Evolutionary conservation across 1,139 yeast species (phyloP), one percentile per base, ranked within the genome.

Genomic region (Suhomyces taliae): DNA sequence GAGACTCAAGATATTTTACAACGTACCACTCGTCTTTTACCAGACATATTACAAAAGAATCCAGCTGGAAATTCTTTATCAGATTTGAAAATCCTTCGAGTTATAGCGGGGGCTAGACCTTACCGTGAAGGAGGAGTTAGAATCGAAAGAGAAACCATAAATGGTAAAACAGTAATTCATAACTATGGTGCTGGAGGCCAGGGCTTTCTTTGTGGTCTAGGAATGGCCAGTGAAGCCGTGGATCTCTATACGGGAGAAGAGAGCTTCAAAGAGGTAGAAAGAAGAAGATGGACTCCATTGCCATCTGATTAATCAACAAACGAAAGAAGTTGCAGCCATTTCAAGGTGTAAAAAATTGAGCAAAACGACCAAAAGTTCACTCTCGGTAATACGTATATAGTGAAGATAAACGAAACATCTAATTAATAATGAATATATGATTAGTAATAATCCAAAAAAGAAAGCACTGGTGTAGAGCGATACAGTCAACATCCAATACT

Each of bases 121-220:
- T 44, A 53, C 24, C 47, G 60, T n/a, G 50, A 53, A 14, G 59
- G 57, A 8, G 61, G 61, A 1, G 58, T 50, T 3, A 43, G 61
- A 8, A 54, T 56, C 26, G 60, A 56, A 40, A 44, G 33, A 38
- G 51, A 54, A 26, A 34, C 14, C 4, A 26, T 42, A 11, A 48
- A 39, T 15, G 46, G 47, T 9, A 55, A 50, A 7, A 49, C 45
- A 6, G 38, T 40, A 6, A 41, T 58, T 5, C 61, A 58, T 44
- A 56, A 58, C 46, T 58, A 56, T 39, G 61, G 61, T 7, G 61
- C 61, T 11, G 50, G 58, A n/a, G 61, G 61, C 8, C 55, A 56
- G 33, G 61, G 61, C 4, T 58, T 53, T 46, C 58, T 53, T 34
- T 52, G 56, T 6, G 61, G 61, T 11, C 43, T 53, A 10, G 60